These are phyloP conservation scores for Trichoderma brevicompactum DNA, from an alignment of 2,329 filamentous ascomycete species.

Conservation along the genomic window DNA sequence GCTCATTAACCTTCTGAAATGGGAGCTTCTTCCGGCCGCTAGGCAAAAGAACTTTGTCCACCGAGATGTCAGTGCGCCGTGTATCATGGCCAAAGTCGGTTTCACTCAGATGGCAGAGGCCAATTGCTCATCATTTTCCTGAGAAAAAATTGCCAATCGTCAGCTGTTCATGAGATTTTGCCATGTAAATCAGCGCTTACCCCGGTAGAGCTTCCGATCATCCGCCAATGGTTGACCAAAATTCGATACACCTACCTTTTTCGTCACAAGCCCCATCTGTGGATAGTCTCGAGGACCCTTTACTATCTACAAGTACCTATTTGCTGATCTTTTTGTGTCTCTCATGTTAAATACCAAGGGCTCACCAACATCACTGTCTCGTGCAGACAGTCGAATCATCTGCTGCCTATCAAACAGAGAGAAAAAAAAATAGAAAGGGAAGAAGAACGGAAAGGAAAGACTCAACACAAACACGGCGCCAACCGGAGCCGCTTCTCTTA, in stretches of 20 bases:
- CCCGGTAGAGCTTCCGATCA: slow-evolving; percentile 17
- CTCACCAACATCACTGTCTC: neutral
- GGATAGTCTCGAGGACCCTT: slow-evolving; percentile 10
- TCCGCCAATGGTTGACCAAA: slow-evolving; percentile 7
- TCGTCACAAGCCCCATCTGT: slow-evolving; percentile 26
- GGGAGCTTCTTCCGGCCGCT: slow-evolving; percentile 29
- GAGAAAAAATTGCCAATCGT: no score
- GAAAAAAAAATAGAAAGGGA: neutral
- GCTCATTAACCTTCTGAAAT: slow-evolving; percentile 25
- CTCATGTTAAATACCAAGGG: slow-evolving; percentile 13
- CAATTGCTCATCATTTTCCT: neutral
- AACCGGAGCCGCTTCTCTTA: neutral
- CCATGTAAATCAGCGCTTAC: slow-evolving; percentile 11
- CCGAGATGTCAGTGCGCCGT: neutral
- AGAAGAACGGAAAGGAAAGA: neutral
- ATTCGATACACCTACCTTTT: slow-evolving; percentile 22
- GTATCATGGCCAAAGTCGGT: neutral
- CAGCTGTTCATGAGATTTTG: neutral
- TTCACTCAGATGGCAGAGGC: slow-evolving; percentile 6
- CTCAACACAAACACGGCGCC: neutral
- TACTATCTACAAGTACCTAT: neutral
- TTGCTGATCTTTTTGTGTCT: slow-evolving; percentile 19
- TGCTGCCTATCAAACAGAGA: neutral
- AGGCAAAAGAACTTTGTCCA: slow-evolving; percentile 14
- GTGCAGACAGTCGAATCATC: neutral